phyloP scores from a whole-genome alignment of 139 green algal genomes.

The Zygnema circumcarinatum region DNA sequence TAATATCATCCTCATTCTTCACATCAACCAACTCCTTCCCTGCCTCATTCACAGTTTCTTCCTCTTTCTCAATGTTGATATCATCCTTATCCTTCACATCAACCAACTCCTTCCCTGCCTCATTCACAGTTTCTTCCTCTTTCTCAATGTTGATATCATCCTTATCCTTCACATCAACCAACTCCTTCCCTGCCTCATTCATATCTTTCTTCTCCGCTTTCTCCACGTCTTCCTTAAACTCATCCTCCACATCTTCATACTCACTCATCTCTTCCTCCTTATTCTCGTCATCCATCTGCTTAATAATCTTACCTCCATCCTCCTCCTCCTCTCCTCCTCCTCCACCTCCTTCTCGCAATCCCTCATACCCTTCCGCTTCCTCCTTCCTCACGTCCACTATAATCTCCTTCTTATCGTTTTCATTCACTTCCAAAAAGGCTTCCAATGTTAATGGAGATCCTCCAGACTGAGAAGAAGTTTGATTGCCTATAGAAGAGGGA shows the following conservation, averaged over 20 bases:
- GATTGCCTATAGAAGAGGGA: too few species aligned
- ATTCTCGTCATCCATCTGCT: background rate
- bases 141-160: background rate
- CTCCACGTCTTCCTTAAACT: too few species aligned
- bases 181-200: background rate
- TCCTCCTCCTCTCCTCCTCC: background rate
- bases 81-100: background rate
- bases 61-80: background rate
- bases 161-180: background rate
- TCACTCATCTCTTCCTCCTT: background rate
- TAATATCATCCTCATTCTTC: background rate
- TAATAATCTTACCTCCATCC: background rate
- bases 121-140: background rate
- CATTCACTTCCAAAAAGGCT: background rate
- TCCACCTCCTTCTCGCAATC: background rate
- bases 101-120: background rate
- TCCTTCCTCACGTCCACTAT: background rate
- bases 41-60: background rate
- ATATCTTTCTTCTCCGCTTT: background rate
- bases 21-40: background rate
- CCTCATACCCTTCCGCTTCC: background rate
- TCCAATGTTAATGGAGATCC: background rate
- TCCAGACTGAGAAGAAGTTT: too few species aligned
- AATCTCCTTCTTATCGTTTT: too few species aligned
- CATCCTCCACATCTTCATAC: background rate